These are phyloP conservation scores for Cucurbita pepo DNA, from an alignment of 306 rosid species.

Conservation along the genomic window DNA sequence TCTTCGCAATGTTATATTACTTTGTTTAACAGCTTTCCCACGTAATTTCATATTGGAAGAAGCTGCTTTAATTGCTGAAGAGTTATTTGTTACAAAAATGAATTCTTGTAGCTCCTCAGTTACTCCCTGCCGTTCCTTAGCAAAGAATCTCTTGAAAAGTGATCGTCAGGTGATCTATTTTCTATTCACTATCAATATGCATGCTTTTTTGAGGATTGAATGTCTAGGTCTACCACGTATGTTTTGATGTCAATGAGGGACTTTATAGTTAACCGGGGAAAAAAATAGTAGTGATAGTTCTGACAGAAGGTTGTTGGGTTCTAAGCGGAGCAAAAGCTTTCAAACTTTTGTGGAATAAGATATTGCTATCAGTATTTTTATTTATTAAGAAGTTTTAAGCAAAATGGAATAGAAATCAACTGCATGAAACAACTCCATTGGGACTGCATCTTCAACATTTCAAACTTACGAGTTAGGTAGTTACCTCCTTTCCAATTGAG, in stretches of 20 bases:
- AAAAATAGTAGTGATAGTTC: background rate
- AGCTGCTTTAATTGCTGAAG: constrained; percentile 73
- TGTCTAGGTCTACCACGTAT: background rate
- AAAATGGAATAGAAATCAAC: background rate
- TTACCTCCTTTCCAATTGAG: background rate
- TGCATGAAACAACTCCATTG: background rate
- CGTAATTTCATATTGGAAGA: constrained; percentile 75
- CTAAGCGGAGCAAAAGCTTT: background rate
- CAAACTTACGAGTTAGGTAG: background rate
- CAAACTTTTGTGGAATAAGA: background rate
- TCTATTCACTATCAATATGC: background rate
- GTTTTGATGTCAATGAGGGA: background rate
- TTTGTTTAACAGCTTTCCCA: constrained; percentile 61
- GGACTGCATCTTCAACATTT: background rate
- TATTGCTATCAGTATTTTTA: background rate
- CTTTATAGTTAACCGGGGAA: background rate
- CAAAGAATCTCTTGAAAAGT: constrained; percentile 65
- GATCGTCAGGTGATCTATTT: constrained; percentile 65
- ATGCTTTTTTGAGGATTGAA: background rate
- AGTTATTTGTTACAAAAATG: constrained; percentile 41
- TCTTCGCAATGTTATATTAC: constrained; percentile 57
- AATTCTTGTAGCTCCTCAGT: constrained; percentile 33
- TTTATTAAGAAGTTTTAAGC: background rate
- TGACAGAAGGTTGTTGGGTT: background rate
- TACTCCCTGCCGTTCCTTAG: constrained; percentile 76